Conservation (phyloP, 2,329 filamentous ascomycete genomes). For the Botrytis fragariae region DNA sequence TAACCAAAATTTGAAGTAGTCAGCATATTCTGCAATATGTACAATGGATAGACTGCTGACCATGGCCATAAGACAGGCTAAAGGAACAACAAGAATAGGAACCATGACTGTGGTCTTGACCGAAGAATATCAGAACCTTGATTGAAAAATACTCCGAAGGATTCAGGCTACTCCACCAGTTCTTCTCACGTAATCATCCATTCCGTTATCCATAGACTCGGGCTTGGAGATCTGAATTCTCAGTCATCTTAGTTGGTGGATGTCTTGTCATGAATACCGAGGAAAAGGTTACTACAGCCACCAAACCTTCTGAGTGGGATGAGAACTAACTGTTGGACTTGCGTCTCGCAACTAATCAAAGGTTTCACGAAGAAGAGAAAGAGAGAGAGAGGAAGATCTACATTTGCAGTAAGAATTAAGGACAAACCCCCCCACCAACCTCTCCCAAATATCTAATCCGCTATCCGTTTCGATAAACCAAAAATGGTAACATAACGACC, state of each 20-base stretch:
- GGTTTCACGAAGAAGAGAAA: not conserved
- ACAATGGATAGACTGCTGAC: not conserved
- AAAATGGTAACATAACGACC: not conserved
- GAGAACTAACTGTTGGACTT: not conserved
- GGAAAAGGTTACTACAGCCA: not conserved
- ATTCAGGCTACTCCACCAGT: not conserved
- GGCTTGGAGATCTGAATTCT: not conserved
- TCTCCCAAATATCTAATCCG: not conserved
- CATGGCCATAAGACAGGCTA: not conserved
- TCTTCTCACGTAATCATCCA: not conserved
- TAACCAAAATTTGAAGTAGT: not conserved
- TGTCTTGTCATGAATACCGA: not conserved
- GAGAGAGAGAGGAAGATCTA: not conserved
- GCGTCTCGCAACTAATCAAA: not conserved
- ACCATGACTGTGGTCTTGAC: constrained; percentile 3
- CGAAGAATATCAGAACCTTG: constrained; percentile 9
- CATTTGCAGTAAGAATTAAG: not conserved
- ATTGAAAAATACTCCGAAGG: not conserved
- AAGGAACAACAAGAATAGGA: not conserved
- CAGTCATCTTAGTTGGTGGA: not conserved
- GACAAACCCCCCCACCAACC: not conserved
- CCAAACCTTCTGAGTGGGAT: not conserved
- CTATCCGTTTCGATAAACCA: not conserved
- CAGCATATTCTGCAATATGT: not conserved
- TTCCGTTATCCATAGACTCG: not conserved